Conservation (phyloP, 2,329 filamentous ascomycete genomes). For the Sarocladium oryzae region DNA sequence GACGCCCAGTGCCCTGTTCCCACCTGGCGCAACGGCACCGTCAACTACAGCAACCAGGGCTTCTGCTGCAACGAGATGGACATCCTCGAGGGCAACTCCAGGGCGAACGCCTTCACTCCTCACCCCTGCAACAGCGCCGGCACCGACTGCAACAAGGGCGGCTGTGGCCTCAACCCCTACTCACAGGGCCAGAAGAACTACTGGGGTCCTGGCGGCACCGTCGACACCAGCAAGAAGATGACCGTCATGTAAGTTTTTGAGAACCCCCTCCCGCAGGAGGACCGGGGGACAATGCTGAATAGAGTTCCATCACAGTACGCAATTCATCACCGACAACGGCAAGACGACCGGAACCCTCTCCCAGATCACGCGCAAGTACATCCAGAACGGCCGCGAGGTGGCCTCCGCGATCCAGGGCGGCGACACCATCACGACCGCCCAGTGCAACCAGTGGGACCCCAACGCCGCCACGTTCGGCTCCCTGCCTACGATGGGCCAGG, state of each 20-base stretch:
- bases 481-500: slow-evolving; percentile 16
- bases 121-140: slow-evolving; percentile 29
- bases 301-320: too few relatives aligned
- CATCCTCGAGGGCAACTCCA: slow-evolving; percentile 36
- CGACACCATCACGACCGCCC: slow-evolving; percentile 38
- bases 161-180: slow-evolving; percentile 29
- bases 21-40: slow-evolving; percentile 7
- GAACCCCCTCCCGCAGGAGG: neutral
- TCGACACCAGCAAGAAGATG: slow-evolving; percentile 38
- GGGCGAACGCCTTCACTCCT: slow-evolving; percentile 30
- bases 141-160: slow-evolving; percentile 26
- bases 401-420: slow-evolving; percentile 14
- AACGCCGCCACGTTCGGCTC: slow-evolving; percentile 41
- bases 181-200: slow-evolving; percentile 21
- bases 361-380: slow-evolving; percentile 20
- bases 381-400: slow-evolving; percentile 19
- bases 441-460: slow-evolving; percentile 32
- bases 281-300: too few relatives aligned
- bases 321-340: slow-evolving; percentile 32
- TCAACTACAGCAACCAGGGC: slow-evolving; percentile 18
- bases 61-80: slow-evolving; percentile 39
- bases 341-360: slow-evolving; percentile 13
- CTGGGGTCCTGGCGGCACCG: slow-evolving; percentile 23
- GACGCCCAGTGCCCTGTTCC: slow-evolving; percentile 37
- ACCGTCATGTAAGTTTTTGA: slow-evolving; percentile 24